Base-by-base conservation (phyloP, 208 protist species). In the Crithidia bombi region DNA sequence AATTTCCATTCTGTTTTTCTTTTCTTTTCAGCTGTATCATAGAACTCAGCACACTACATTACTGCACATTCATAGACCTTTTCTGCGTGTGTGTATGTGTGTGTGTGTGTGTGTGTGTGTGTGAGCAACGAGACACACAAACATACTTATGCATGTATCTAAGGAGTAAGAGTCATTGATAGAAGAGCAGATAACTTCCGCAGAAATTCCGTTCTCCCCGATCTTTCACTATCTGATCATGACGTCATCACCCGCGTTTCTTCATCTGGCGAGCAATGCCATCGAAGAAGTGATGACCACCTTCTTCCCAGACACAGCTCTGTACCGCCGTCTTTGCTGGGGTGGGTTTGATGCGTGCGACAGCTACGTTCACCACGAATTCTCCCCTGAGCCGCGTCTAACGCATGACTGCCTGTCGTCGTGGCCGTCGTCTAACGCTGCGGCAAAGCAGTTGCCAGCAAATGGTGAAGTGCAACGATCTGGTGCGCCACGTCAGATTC, bases 251-350 rank as follows among this genome's bases (percentile, higher is more conserved):
- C 26, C n/a, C 7, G 39, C 32, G 23, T 35, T 50, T 32, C 39
- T 56, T 2, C 30, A 38, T 23, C 0, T 68, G 15, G 63, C 46
- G 6, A 73, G 49, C 10, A 12, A 7, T 2, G 49, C 64, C 19
- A 82, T 94, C 44, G 69, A 73, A 9, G n/a, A 41, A 17, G 89
- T 91, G 58, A 79, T 94, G 23, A 36, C 26, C 2, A 26, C 17
- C 25, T 87, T 86, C 69, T 90, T 94, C 46, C 69, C 63, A 7
- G 75, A 87, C 39, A 89, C 85, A 65, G 76, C 69, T 15, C 36
- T 82, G 21, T 90, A 80, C 55, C 75, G 65, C 10, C 59, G 73
- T 9, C 54, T 85, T 6, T 49, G 69, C 52, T 49, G 47, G 23
- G 58, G 56, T 14, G 75, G 75, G 15, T 14, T 30, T 15, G 44